Base-by-base conservation (phyloP, 2,329 filamentous ascomycete species). In the Trichoderma atroviride region DNA sequence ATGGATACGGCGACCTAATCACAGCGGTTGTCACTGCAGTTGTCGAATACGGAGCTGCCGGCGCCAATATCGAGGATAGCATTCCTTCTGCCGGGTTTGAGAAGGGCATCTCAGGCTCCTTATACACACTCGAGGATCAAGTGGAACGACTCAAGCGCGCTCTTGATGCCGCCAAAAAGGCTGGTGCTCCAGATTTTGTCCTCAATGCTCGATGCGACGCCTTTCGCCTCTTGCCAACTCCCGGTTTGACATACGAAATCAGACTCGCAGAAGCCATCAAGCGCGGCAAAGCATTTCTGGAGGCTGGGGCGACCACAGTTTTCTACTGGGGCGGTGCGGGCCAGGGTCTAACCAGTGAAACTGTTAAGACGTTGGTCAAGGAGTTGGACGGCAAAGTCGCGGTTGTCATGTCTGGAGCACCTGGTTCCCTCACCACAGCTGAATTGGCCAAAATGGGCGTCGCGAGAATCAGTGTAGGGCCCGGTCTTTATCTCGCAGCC, bases 201-300 rank as follows among this genome's bases (percentile, higher is more conserved):
- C 73, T 89, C 66, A 90, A 85, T 77, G 88, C 88, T 4, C 79
- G 88, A 5, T 87, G 84, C 24, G 88, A 90, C 77, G 79, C 86
- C 5, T 79, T 88, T 10, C 73, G 78, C 2, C 73, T 81, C 11
- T 74, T 79, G 0, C 76, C 80, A 4, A 72, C 71, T 2, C 68
- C 71, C 0, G 72, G 70, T 5, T 70, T 75, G 5, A 71, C 75
- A 22, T 78, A 80, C 55, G 83, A 76, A 59, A 75, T 68, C 13
- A 75, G 73, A 4, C 69, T 88, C 11, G 74, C 79, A 2, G 84
- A 88, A 59, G 86, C 83, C 2, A 79, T 89, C 57, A 75, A 77
- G 59, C 80, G 88, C 0, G 88, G 87, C 0, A 84, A 82, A 69
- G 83, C 83, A n/a, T 90, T 86, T 74, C 78, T 90, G 3, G 83